Percentiles rank a stretch among this genome's conserved stretches.
phyloP scores from a whole-genome alignment of 2,329 filamentous ascomycete genomes.

The Fusarium acutatum region DNA sequence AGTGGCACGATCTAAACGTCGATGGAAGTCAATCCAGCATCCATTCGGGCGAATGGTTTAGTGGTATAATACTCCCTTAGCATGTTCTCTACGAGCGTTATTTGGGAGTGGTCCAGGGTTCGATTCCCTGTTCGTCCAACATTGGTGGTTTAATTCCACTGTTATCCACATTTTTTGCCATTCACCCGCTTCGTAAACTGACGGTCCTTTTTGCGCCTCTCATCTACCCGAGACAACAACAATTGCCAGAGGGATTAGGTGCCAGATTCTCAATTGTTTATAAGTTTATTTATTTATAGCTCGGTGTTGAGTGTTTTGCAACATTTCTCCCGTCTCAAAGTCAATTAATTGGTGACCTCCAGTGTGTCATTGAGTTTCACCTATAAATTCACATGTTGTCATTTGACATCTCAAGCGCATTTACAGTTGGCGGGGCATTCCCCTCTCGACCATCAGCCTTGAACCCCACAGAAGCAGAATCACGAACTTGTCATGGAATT shows the following conservation, averaged over 20 bases:
- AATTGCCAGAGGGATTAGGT: accelerated
- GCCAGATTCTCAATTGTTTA: accelerated
- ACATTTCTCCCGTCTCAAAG: accelerated
- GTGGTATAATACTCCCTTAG: slow-evolving; percentile 38
- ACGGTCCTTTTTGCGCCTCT: neutral
- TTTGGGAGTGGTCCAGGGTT: slow-evolving; percentile 35
- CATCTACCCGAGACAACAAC: neutral
- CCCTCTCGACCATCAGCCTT: neutral
- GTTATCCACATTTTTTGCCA: slow-evolving; percentile 17
- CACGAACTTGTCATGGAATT: slow-evolving; percentile 1
- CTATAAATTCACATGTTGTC: accelerated
- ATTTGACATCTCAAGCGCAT: accelerated
- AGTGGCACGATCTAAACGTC: accelerated
- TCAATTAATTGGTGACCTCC: neutral
- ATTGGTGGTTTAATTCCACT: slow-evolving; percentile 19
- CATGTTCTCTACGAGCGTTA: neutral
- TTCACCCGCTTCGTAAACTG: neutral
- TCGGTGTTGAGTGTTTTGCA: accelerated
- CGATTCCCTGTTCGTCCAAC: slow-evolving; percentile 34
- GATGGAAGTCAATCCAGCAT: accelerated
- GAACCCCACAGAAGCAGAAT: neutral
- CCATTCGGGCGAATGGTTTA: slow-evolving; percentile 32
- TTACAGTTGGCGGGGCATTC: neutral
- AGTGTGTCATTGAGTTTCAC: accelerated
- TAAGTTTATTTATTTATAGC: accelerated